Conservation (phyloP, 306 rosid genomes). For the Vicia faba region DNA sequence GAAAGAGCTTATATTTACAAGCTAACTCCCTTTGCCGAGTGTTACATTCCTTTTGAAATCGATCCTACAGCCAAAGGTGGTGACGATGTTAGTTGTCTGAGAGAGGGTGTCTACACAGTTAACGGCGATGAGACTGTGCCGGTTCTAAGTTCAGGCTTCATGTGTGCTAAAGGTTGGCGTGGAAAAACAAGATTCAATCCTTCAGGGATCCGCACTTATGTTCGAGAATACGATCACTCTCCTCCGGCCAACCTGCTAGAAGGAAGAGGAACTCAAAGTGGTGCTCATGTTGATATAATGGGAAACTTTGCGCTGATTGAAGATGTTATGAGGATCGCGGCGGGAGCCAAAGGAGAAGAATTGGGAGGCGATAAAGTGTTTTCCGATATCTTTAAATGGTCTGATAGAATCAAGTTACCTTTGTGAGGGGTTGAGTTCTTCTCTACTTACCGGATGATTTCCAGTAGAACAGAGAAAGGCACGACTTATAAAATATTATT, state of each 20-base stretch:
- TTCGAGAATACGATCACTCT: conserved; percentile 77
- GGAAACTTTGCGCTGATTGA: conserved; percentile 85
- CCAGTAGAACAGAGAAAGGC: not conserved
- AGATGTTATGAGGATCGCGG: conserved; percentile 73
- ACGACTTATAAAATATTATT: not conserved
- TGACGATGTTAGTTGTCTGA: conserved; percentile 58
- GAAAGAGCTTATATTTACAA: conserved; percentile 83
- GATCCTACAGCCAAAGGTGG: conserved; percentile 58
- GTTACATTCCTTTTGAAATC: conserved; percentile 81
- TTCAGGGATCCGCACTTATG: conserved; percentile 54
- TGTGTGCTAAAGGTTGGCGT: conserved; percentile 89
- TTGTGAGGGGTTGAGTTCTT: conserved; percentile 31
- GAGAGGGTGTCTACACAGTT: conserved; percentile 70
- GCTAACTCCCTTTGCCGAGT: conserved; percentile 61
- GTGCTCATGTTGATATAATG: conserved; percentile 91
- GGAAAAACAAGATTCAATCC: conserved; percentile 84
- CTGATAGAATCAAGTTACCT: conserved; percentile 65
- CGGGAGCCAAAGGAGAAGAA: conserved; percentile 75
- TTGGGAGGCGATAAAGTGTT: conserved; percentile 73
- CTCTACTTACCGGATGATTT: not conserved
- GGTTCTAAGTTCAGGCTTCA: conserved; percentile 77
- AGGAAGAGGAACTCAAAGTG: conserved; percentile 86
- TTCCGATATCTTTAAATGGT: conserved; percentile 79
- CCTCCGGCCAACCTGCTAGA: conserved; percentile 76
- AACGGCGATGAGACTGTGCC: conserved; percentile 95